Evolutionary conservation across 1,284 basidiomycete genomes (phyloP), one percentile per base, ranked within the genome.

Genomic region (Ustilago crameri): DNA sequence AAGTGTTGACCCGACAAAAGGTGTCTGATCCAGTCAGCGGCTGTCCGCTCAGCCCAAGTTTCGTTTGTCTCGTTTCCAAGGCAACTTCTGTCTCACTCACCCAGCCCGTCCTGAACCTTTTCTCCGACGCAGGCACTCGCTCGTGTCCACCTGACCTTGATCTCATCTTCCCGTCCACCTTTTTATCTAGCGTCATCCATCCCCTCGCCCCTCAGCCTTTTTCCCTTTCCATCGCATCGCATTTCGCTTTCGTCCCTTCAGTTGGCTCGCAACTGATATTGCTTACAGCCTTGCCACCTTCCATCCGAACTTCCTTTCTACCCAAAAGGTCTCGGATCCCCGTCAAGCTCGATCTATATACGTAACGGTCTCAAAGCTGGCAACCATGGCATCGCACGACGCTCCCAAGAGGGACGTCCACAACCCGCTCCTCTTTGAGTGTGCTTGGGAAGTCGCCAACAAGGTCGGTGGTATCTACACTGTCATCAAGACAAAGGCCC

Each of bases 401-500:
- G 40, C 51, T 35, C 50, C 58, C 51, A 75, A 68, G 54, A 62
- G 76, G 41, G 78, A 80, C 59, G 78, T 80, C 17, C 69, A 74
- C 62, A 74, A 76, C 59, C 77, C 75, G 22, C 63, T 80, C 30
- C 75, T 80, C 54, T 80, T 80, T 51, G 79, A 80, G 66, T 74
- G 66, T 51, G 79, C 79, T 12, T 80, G 79, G 79, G 79, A 80
- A 59, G 79, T 80, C 14, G 78, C 78, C 12, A 79, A 79, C 72
- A 80, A 80, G 86, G 95, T 98, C 84, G 95, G 95, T 76, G 95
- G 95, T 72, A 97, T 97, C 86, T 98, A 98, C 88, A 98, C 95
- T 71, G 95, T 98, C 86, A 97, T 98, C 85, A 97, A 97, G 86
- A 98, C 95, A 56, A 98, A 98, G 84, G 94, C 96, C 51, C 95